Evolutionary conservation across 108 stramenopile species (phyloP).

Genomic region (Cyclotella cryptica): DNA sequence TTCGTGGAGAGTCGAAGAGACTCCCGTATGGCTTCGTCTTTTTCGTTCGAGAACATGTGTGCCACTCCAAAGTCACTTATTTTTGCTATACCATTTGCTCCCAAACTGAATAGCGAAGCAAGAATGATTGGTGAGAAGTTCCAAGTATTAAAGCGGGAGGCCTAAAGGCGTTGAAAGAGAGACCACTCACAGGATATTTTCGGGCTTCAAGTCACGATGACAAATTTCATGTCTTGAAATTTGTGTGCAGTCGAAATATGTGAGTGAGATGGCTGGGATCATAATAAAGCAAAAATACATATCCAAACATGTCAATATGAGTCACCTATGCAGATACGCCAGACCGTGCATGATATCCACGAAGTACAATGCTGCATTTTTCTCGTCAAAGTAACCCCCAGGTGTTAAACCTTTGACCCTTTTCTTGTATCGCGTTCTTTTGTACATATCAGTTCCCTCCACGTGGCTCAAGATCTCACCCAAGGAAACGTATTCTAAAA

Average conservation of each 20-base stretch:
- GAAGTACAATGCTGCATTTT: conserved; percentile 78
- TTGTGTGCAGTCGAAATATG: background rate
- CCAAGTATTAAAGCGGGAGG: conserved; percentile 11
- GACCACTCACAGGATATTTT: conserved; percentile 32
- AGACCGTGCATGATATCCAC: conserved; percentile 90
- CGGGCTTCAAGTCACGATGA: conserved; percentile 91
- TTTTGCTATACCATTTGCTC: conserved; percentile 75
- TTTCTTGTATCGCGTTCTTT: conserved; percentile 30
- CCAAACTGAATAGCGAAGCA: conserved; percentile 37
- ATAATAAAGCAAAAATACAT: background rate
- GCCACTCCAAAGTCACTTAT: conserved; percentile 91
- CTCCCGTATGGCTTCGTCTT: conserved; percentile 15
- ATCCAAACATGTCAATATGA: background rate
- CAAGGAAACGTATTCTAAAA: conserved; percentile 87
- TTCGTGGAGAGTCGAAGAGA: conserved; percentile 12
- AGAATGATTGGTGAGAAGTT: conserved; percentile 59
- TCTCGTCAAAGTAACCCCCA: conserved; percentile 82
- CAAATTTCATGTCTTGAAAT: conserved; percentile 71
- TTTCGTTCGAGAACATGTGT: conserved; percentile 86
- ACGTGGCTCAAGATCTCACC: conserved; percentile 91
- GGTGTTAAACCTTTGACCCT: conserved; percentile 53
- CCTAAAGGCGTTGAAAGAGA: background rate
- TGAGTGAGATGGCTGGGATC: background rate
- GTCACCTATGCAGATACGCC: conserved; percentile 82
- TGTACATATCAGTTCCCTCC: conserved; percentile 68